Evolutionary conservation across 1,139 yeast species (phyloP).

Genomic region (Torulaspora pretoriensis): DNA sequence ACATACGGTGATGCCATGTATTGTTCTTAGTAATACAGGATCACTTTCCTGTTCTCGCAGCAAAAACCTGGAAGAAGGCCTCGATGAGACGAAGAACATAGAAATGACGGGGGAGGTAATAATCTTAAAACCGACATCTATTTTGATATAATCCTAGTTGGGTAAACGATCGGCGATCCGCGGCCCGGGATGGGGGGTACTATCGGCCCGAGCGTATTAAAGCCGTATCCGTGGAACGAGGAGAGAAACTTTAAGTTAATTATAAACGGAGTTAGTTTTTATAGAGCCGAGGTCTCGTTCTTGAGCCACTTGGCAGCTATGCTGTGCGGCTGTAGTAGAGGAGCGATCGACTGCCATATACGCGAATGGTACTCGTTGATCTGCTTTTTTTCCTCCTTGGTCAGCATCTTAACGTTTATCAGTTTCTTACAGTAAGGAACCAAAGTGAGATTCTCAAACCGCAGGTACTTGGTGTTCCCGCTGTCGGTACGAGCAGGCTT

Average conservation of each 20-base stretch:
- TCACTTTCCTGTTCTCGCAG: too few relatives aligned
- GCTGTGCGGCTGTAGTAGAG: constrained; percentile 47
- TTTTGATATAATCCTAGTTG: too few relatives aligned
- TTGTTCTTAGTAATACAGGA: too few relatives aligned
- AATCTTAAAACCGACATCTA: too few relatives aligned
- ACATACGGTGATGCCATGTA: too few relatives aligned
- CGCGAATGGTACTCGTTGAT: constrained; percentile 63
- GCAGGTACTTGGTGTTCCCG: constrained; percentile 56
- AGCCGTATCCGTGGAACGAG: neutral
- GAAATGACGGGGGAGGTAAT: too few relatives aligned
- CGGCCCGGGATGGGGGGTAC: too few relatives aligned
- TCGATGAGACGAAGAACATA: too few relatives aligned
- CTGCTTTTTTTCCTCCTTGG: constrained; percentile 59
- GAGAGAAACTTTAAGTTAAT: neutral
- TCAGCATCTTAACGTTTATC: constrained; percentile 56
- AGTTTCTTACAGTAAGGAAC: constrained; percentile 82
- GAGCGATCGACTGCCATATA: constrained; percentile 56
- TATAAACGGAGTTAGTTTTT: neutral
- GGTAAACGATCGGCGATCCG: too few relatives aligned
- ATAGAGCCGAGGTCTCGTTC: constrained; percentile 52
- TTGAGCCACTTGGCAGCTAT: constrained; percentile 66
- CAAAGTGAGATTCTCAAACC: constrained; percentile 79
- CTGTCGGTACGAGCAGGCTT: constrained; percentile 36
- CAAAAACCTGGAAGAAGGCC: too few relatives aligned
- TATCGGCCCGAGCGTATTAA: too few relatives aligned